A percentile compares a stretch with the other conserved stretches of the same genome.
These are phyloP conservation scores for Epichloe bromicola DNA, from an alignment of 2,329 filamentous ascomycete genomes.

Conservation along the genomic window DNA sequence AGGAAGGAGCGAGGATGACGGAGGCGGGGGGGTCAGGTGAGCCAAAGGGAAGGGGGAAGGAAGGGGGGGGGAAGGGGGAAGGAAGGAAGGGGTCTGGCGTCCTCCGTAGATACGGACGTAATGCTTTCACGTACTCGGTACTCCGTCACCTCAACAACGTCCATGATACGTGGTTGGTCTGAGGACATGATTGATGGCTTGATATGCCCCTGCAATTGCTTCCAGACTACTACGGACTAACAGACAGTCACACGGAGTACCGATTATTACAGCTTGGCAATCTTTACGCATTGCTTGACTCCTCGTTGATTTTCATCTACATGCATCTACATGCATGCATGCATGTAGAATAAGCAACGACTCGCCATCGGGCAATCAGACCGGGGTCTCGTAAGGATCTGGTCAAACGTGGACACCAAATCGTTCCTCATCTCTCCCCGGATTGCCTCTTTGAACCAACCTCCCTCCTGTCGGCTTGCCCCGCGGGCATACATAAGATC, in stretches of 20 bases:
- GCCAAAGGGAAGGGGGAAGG: neutral
- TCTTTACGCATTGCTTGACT: too few relatives aligned
- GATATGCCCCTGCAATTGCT: neutral
- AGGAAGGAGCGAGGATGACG: neutral
- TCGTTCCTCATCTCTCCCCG: neutral
- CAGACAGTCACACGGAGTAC: too few relatives aligned
- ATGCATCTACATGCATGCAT: too few relatives aligned
- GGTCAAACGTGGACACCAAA: neutral
- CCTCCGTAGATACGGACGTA: constrained; percentile 11
- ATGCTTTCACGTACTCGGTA: constrained; percentile 13
- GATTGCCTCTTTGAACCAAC: neutral
- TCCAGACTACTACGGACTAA: too few relatives aligned
- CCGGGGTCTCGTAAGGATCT: too few relatives aligned
- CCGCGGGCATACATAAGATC: neutral
- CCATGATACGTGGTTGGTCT: neutral
- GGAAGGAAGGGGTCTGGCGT: neutral
- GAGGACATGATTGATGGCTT: neutral
- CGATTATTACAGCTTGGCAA: too few relatives aligned
- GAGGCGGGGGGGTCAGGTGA: neutral
- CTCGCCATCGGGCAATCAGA: too few relatives aligned
- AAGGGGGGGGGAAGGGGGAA: neutral
- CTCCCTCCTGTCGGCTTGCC: neutral
- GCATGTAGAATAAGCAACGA: too few relatives aligned
- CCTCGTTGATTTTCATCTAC: too few relatives aligned
- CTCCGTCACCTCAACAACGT: neutral